Base-by-base conservation (phyloP, 1,284 basidiomycete genomes). In the Sphaerobolus stellatus region DNA sequence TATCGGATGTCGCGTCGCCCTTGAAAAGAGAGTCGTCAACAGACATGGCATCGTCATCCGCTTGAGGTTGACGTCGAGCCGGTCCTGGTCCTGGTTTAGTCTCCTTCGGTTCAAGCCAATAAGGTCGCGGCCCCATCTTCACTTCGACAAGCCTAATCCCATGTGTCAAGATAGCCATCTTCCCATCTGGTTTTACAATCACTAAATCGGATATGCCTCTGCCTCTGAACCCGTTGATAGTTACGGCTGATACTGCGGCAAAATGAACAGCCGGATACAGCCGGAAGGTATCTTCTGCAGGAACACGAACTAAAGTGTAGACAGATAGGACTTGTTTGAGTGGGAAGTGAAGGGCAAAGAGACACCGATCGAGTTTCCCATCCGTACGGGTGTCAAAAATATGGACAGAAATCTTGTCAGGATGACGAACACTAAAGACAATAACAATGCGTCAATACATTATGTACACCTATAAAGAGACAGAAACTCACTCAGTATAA, bases 141-240 rank as follows among this genome's bases (percentile, higher is more conserved):
- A 73, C 56, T 22, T 75, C 75, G 4, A 90, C 63, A 56, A 81
- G 76, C 40, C 72, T 69, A 11, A 77, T 66, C 0, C 83, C 86
- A 58, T 87, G 85, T 0, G 84, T 86, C 24, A 88, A 65, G 5
- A 93, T 62, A 1, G 71, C 67, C 11, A 89, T 65, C 5, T 65
- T 66, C 4, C 80, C 75, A 49, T 81, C 75, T 1, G 79, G 75
- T 51, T 77, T 81, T 30, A 90, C 66, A 16, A 88, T 67, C 6
- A 94, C 68, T 5, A 91, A 74, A 68, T 94, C 93, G 66, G 77
- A 78, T 14, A 90, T 73, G 13, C 73, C 70, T n/a, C n/a, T n/a
- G 9, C 71, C 70, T 20, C 91, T 79, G 1, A 86, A 89, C 1
- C 81, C 79, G 13, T 79, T 74, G 36, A 93, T 69, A 0, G 89